These are phyloP conservation scores for Capronia americana DNA, from an alignment of 2,329 filamentous ascomycete species.

Conservation along the genomic window DNA sequence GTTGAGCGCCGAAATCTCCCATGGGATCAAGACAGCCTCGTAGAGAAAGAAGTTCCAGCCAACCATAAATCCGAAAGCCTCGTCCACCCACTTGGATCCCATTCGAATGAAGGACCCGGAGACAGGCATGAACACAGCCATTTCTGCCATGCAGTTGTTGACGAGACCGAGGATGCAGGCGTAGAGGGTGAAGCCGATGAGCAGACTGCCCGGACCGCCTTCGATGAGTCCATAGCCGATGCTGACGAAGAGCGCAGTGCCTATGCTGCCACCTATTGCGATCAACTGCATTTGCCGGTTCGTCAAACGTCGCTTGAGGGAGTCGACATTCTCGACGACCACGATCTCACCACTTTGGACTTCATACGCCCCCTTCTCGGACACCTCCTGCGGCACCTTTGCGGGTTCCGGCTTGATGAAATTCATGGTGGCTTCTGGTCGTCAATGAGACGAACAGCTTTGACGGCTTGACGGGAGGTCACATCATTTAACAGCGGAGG, in stretches of 20 bases:
- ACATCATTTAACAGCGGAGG: background rate
- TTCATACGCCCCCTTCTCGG: background rate
- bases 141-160: constrained; percentile 50
- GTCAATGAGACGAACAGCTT: background rate
- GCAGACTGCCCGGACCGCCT: constrained; percentile 44
- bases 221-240: constrained; percentile 45
- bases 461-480: background rate
- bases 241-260: constrained; percentile 46
- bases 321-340: constrained; percentile 1
- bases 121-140: constrained; percentile 48
- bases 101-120: constrained; percentile 50
- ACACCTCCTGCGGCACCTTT: background rate
- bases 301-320: constrained; percentile 6
- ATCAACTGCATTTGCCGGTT: constrained; percentile 48
- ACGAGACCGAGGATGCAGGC: constrained; percentile 42
- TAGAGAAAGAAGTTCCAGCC: constrained; percentile 58
- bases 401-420: background rate
- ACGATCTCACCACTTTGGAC: background rate
- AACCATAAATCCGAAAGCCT: constrained; percentile 52
- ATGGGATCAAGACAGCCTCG: constrained; percentile 48
- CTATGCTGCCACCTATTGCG: constrained; percentile 49
- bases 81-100: constrained; percentile 52
- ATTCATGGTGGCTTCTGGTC: background rate
- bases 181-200: constrained; percentile 45
- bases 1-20: constrained; percentile 52